Base-by-base conservation (phyloP, 2,329 filamentous ascomycete genomes). In the Colletotrichum cereale region DNA sequence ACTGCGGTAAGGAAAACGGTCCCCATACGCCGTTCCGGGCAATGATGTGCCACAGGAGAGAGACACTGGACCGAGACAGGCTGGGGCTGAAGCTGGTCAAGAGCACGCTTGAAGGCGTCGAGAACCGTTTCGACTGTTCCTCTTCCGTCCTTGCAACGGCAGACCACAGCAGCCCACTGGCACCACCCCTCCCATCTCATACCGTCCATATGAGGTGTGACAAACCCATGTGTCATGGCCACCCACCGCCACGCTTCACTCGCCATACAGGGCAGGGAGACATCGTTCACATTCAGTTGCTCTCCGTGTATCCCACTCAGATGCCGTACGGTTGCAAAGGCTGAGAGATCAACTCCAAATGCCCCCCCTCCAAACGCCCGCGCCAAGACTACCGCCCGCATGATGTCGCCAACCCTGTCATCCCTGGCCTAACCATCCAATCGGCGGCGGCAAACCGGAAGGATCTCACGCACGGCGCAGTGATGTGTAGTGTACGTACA, bases 121-220 rank as follows among this genome's bases (percentile, higher is more conserved):
- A 61, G 56, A 67, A 57, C n/a, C 48, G 63, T 52, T 50, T 61
- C 55, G 55, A 31, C 55, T 60, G 61, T 52, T 34, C 53, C 61
- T 10, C 40, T 29, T 47, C 29, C 55, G 38, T 53, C 53, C 26
- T 47, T 40, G 26, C 40, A 50, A 67, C 31, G 44, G 44, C 61
- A 66, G 55, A 47, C 24, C 47, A 72, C 55, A 21, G 40, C 58
- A 69, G 47, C 55, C 55, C 55, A 36, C 52, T 71, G 67, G 62
- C 67, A 72, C 66, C 70, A n/a, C n/a, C n/a, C n/a, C n/a, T n/a
- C 62, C 70, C 60, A 70, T 72, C 70, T 66, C 70, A 71, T 61
- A 34, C 57, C 53, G 31, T 69, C 38, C 53, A 71, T 50, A 42
- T 71, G 56, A 56, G 62, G 42, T 67, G 42, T 67, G 57, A 53